phyloP scores from a whole-genome alignment of 495 filamentous ascomycete genomes.

The Penicillium robsamsonii region DNA sequence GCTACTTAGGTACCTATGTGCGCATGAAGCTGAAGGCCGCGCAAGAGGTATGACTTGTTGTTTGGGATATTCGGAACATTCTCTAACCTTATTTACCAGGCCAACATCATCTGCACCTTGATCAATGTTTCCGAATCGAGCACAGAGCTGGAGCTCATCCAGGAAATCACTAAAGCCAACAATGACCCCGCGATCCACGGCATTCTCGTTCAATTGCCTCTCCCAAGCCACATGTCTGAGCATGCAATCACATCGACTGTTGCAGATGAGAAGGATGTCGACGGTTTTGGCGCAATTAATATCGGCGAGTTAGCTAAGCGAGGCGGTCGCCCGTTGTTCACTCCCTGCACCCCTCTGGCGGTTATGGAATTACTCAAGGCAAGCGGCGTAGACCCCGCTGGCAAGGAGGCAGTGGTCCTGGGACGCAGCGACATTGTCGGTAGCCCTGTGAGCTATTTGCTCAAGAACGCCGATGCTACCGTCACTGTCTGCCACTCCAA shows the following conservation, averaged over 20 bases:
- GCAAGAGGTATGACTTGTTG: conserved; percentile 63
- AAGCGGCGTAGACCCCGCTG: conserved; percentile 75
- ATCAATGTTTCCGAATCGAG: conserved; percentile 77
- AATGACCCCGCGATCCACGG: conserved; percentile 85
- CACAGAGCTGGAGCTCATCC: conserved; percentile 80
- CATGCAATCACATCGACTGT: conserved; percentile 86
- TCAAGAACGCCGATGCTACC: conserved; percentile 93
- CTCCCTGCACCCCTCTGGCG: conserved; percentile 93
- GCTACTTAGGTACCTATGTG: conserved; percentile 82
- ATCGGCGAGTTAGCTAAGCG: conserved; percentile 96
- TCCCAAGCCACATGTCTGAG: conserved; percentile 87
- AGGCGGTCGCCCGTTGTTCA: conserved; percentile 81
- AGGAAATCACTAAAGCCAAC: conserved; percentile 77
- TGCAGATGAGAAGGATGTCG: conserved; percentile 91
- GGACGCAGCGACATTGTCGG: conserved; percentile 97
- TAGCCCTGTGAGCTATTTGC: conserved; percentile 89
- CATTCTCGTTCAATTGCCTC: conserved; percentile 88
- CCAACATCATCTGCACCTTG: conserved; percentile 83
- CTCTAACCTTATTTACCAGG: conserved; percentile 46
- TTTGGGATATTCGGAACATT: conserved; percentile 4
- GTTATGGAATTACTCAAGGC: conserved; percentile 90
- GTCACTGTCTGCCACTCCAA: conserved; percentile 94
- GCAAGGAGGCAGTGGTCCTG: conserved; percentile 92
- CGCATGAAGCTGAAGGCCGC: conserved; percentile 99
- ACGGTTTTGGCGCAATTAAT: conserved; percentile 90